Conservation (phyloP, 306 rosid genomes). For the Quercus ilex region DNA sequence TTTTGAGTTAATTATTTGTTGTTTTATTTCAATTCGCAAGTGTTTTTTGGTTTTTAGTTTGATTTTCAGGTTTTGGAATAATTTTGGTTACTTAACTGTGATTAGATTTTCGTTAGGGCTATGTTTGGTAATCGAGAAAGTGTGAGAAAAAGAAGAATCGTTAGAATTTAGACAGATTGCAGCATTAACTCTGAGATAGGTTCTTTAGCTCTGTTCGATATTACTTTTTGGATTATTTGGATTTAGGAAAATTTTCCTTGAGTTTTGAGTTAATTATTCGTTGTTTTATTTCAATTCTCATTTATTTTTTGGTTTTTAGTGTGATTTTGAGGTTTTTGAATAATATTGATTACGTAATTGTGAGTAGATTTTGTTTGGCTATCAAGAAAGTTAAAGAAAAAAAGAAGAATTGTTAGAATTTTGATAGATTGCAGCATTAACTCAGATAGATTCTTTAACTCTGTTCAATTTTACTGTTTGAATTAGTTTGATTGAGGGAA, state of each 20-base stretch:
- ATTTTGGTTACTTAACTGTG: not conserved
- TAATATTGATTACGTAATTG: not conserved
- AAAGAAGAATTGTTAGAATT: not conserved
- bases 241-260: not conserved
- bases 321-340: not conserved
- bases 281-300: not conserved
- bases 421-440: not conserved
- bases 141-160: not conserved
- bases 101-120: not conserved
- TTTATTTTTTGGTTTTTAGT: not conserved
- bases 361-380: conserved; percentile 3
- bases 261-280: not conserved
- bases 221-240: too few species aligned
- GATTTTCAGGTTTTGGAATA: not conserved
- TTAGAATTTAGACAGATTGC: not conserved
- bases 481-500: conserved; percentile 15
- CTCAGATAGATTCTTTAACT: not conserved
- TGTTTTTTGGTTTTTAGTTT: not conserved
- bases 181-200: too few species aligned
- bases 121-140: conserved; percentile 18
- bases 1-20: not conserved
- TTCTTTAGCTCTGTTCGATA: too few species aligned
- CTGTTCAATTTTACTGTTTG: conserved; percentile 24
- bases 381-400: conserved; percentile 11
- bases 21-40: not conserved